phyloP scores from a whole-genome alignment of 208 protist genomes.

The Acanthamoeba triangularis region DNA sequence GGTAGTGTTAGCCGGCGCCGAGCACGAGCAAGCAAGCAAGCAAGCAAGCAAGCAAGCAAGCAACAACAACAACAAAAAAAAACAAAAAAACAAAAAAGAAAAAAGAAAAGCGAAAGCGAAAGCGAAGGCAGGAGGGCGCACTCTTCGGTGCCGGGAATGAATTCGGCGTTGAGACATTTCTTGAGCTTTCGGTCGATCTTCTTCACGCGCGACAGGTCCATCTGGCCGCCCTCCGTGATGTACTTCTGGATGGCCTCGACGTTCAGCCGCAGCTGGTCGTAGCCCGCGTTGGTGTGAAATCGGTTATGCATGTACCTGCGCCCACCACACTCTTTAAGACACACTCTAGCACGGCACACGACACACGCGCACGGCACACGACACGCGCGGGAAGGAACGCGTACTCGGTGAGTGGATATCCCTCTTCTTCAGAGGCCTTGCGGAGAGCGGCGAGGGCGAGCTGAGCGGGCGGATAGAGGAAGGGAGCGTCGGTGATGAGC shows the following conservation, averaged over 20 bases:
- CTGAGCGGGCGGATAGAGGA: conserved; percentile 31
- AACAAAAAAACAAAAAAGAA: too few species aligned
- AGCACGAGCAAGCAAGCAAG: too few species aligned
- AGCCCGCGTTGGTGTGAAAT: not conserved
- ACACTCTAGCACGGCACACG: not conserved
- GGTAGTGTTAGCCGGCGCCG: too few species aligned
- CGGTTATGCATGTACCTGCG: not conserved
- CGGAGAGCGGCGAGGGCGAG: conserved; percentile 36
- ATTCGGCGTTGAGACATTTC: not conserved
- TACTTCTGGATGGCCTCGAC: not conserved
- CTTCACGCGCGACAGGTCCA: not conserved
- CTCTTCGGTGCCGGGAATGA: conserved; percentile 6
- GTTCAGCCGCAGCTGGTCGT: not conserved
- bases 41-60: too few species aligned
- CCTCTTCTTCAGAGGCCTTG: conserved; percentile 23
- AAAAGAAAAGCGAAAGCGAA: not conserved
- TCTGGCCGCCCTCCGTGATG: not conserved
- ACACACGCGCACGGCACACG: not conserved
- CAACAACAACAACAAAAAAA: too few species aligned
- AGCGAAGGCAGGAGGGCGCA: not conserved
- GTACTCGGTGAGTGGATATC: conserved; percentile 10
- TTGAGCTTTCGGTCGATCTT: conserved; percentile 49
- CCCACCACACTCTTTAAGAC: not conserved
- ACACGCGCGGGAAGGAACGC: not conserved
- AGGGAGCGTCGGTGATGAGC: conserved; percentile 27